Evolutionary conservation across 2,329 filamentous ascomycete species (phyloP), one percentile per base, ranked within the genome.

Genomic region (Blastomyces percursus): DNA sequence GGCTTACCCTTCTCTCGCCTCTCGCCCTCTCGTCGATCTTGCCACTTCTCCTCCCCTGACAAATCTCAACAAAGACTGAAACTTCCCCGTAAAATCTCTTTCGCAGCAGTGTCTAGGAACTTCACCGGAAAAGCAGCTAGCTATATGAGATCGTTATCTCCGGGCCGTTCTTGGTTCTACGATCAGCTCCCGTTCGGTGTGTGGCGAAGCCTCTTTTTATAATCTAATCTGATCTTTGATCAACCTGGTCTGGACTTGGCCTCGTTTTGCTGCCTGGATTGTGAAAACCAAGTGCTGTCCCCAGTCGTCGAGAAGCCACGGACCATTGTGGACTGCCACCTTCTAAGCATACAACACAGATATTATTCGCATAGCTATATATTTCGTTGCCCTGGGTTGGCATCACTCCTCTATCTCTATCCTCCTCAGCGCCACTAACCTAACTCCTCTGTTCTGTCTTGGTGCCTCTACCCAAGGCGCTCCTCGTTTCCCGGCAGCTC

Each of bases 161-260:
- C 21, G n/a, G 8, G 19, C n/a, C n/a, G n/a, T 48, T 48, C 9
- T 48, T 12, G 24, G 46, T 48, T 21, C 21, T 9, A 9, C n/a
- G 19, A n/a, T 46, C 44, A 38, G 35, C 35, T 38, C 35, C 35
- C 9, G 35, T 12, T 12, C 35, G 35, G 35, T 38, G 35, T 48
- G 14, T 8, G 11, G 48, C 16, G 21, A 21, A 14, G 30, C 1
- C 14, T n/a, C 19, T 54, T 54, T 11, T n/a, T 59, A 30, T 59
- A 27, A 59, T 59, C 56, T 59, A 59, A 59, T 59, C 56, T 46
- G 56, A 59, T 59, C 40, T 30, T 54, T 56, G 35, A 56, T 42
- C 54, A 8, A 27, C 1, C 56, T 48, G 21, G 11, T 9, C 21
- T 48, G 40, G 38, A 14, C 11, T 59, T 32, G 21, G 56, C 8